A percentile compares a stretch with the other conserved stretches of the same genome.
phyloP scores from a whole-genome alignment of 2,329 filamentous ascomycete species.

The Arthrobotrys pseudoclavata region DNA sequence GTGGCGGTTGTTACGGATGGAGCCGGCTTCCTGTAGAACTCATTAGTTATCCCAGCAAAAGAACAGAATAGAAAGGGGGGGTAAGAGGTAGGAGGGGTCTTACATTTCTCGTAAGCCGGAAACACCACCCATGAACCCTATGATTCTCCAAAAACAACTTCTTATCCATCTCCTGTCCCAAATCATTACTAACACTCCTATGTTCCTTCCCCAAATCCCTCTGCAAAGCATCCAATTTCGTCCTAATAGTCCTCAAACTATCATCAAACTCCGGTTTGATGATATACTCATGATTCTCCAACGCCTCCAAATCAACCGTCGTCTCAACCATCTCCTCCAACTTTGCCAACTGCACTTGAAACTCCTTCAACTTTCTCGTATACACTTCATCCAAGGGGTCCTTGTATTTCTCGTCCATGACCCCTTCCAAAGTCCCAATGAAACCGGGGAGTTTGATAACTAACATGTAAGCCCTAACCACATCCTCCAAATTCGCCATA shows the following conservation, averaged over 20 bases:
- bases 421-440: constrained; percentile 85
- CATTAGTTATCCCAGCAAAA: constrained; percentile 21
- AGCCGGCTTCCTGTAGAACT: constrained; percentile 77
- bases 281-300: constrained; percentile 97
- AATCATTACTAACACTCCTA: constrained; percentile 79
- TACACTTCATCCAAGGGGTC: constrained; percentile 88
- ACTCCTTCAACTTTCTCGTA: constrained; percentile 81
- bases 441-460: constrained; percentile 92
- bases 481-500: constrained; percentile 92
- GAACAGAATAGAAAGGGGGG: constrained; percentile 8
- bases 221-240: constrained; percentile 87
- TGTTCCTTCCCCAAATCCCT: constrained; percentile 88
- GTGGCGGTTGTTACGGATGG: constrained; percentile 88
- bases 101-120: constrained; percentile 84
- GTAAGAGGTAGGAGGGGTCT: neutral
- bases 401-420: constrained; percentile 95
- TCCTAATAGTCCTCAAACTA: constrained; percentile 84
- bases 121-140: constrained; percentile 95
- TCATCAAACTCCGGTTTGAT: constrained; percentile 99
- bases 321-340: constrained; percentile 99
- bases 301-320: constrained; percentile 92
- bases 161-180: constrained; percentile 94
- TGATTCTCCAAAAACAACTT: constrained; percentile 98
- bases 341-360: constrained; percentile 81
- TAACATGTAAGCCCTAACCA: constrained; percentile 94